These are phyloP conservation scores for Colletotrichum abscissum DNA, from an alignment of 2,329 filamentous ascomycete genomes.

Conservation along the genomic window DNA sequence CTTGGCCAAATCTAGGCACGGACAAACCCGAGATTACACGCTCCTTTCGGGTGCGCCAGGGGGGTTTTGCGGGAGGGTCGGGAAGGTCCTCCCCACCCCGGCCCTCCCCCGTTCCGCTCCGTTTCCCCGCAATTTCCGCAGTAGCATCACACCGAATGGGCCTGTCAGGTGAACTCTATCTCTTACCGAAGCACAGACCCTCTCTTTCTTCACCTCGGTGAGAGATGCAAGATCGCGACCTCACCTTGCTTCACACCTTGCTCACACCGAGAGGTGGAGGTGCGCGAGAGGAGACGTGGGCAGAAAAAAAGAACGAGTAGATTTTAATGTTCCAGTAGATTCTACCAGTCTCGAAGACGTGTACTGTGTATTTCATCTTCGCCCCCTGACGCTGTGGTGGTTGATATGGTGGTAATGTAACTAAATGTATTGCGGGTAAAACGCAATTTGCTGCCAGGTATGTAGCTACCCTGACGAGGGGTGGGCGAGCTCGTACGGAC, in stretches of 20 bases:
- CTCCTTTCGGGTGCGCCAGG: background rate
- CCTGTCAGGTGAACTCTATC: background rate
- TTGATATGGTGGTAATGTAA: background rate
- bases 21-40: background rate
- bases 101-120: background rate
- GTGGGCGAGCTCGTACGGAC: background rate
- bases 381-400: background rate
- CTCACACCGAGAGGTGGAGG: background rate
- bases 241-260: conserved; percentile 6
- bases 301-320: background rate
- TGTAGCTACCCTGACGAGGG: background rate
- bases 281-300: background rate
- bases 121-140: background rate
- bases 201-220: background rate
- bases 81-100: background rate
- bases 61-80: background rate
- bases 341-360: background rate
- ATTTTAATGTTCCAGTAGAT: background rate
- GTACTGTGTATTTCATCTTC: background rate
- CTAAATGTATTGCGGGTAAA: background rate
- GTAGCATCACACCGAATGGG: background rate
- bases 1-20: background rate
- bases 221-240: background rate
- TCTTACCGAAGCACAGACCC: conserved; percentile 3
- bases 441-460: background rate